Evolutionary conservation across 129 eudicot genomes (phyloP).

Genomic region (Artemisia tridentata): DNA sequence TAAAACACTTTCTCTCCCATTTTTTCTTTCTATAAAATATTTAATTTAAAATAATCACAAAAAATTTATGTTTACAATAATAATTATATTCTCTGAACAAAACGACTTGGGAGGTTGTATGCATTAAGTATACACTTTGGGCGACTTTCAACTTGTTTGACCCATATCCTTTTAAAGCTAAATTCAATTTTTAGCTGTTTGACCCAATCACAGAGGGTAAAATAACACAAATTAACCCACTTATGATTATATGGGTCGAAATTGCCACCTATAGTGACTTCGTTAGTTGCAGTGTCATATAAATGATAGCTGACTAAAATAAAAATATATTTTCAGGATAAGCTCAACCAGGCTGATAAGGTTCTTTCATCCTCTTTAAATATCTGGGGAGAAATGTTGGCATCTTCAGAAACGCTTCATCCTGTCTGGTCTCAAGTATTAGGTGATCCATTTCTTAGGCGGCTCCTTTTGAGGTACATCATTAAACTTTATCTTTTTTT

Average conservation of each 20-base stretch:
- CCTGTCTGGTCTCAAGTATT: slow-evolving; percentile 83
- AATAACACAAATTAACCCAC: neutral
- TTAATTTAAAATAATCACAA: too few relatives aligned
- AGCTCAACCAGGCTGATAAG: slow-evolving; percentile 54
- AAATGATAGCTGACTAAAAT: slow-evolving; percentile 15
- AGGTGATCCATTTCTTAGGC: slow-evolving; percentile 82
- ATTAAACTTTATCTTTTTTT: neutral
- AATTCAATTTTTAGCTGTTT: neutral
- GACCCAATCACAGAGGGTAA: neutral
- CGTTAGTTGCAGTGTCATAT: neutral
- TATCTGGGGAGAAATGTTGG: slow-evolving; percentile 67
- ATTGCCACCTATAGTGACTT: neutral
- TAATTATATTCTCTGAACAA: neutral
- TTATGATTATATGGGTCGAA: neutral
- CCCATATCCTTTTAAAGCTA: neutral
- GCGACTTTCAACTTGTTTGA: neutral
- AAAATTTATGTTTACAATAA: neutral
- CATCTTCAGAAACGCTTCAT: slow-evolving; percentile 56
- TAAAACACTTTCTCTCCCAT: neutral
- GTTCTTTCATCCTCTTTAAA: slow-evolving; percentile 57
- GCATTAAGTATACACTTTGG: neutral
- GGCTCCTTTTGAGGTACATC: slow-evolving; percentile 74
- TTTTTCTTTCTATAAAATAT: neutral
- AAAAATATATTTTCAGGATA: slow-evolving; percentile 52
- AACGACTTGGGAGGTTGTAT: neutral